Conservation (phyloP, 139 green algal species). For the Chlamydomonas schloesseri region DNA sequence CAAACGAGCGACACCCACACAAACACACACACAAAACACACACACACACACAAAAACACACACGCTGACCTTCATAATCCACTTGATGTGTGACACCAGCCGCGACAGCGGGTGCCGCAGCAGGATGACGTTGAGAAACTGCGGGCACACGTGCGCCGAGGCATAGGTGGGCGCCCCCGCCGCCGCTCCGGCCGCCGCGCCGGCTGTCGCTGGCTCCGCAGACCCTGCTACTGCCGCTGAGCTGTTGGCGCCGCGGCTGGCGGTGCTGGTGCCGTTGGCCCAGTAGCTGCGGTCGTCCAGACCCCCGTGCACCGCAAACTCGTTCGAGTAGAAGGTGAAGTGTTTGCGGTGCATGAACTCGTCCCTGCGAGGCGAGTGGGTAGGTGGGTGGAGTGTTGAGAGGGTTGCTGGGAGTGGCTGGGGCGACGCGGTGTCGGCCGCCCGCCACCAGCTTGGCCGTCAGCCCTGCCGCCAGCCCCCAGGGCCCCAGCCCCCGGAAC, state of each 20-base stretch:
- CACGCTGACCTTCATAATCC: slow-evolving; percentile 30
- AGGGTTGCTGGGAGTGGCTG: not conserved
- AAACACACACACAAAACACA: too few relatives aligned
- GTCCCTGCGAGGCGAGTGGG: slow-evolving; percentile 31
- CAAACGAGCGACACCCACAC: too few relatives aligned
- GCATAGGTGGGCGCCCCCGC: not conserved
- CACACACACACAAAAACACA: too few relatives aligned
- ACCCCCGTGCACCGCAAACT: slow-evolving; percentile 28
- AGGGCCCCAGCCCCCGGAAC: not conserved
- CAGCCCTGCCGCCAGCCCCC: too few relatives aligned
- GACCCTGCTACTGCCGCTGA: not conserved
- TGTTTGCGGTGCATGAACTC: slow-evolving; percentile 6
- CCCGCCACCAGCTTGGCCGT: too few relatives aligned
- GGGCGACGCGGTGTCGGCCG: too few relatives aligned
- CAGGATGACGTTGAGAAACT: slow-evolving; percentile 38
- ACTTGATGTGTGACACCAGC: slow-evolving; percentile 18
- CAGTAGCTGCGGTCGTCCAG: not conserved
- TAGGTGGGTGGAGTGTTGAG: not conserved
- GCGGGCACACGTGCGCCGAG: slow-evolving; percentile 15
- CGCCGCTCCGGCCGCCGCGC: not conserved
- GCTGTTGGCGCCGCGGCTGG: not conserved
- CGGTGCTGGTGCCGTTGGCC: not conserved
- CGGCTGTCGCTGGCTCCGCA: not conserved
- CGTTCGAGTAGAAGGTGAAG: slow-evolving; percentile 42
- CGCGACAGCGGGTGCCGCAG: slow-evolving; percentile 14